Base-by-base conservation (phyloP, 108 stramenopile genomes). In the Discostella stelligeroides region DNA sequence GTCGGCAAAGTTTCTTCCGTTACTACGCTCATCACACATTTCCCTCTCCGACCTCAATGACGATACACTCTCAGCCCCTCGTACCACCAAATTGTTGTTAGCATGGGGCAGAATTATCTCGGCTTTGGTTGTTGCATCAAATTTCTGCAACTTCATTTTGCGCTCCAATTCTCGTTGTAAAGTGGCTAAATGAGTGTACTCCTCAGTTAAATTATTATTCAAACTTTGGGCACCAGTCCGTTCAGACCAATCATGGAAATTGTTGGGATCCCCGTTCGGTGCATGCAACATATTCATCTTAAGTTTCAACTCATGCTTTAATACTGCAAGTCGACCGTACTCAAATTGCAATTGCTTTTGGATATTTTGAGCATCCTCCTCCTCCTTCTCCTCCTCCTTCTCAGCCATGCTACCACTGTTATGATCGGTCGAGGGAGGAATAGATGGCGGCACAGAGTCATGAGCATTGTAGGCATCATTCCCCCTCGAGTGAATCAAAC, bases 271-370 rank as follows among this genome's bases (percentile, higher is more conserved):
- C 9, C 53, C 53, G 24, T 3, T 28, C 15, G 25, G 21, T 25
- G 53, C 53, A 28, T 28, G 24, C 10, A 28, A 17, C 48, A 12
- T 28, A 23, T 61, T 12, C 40, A 70, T 65, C 63, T 70, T 70
- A 7, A 18, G 63, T 34, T 70, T 64, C 62, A 70, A 38, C 25
- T 70, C 64, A 28, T 70, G 48, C 37, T 70, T 70, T 53, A 65
- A 27, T 9, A 70, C 66, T 70, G 69, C 69, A n/a, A 70, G 66
- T 59, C 38, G 55, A 28, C 65, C 65, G 59, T 66, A 66, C 15
- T 66, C 65, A 40, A 25, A 20, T 27, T 66, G 56, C 13, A 66
- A 45, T 17, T 45, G 7, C 13, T 17, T 45, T 45, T 45, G 13
- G 43, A n/a, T 17, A 2, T 1, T n/a, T 13, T 13, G 7, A 45